A percentile compares a stretch with the other conserved stretches of the same genome.
Evolutionary conservation across 345 rosid genomes (phyloP).

Genomic region (Aegle marmelos): DNA sequence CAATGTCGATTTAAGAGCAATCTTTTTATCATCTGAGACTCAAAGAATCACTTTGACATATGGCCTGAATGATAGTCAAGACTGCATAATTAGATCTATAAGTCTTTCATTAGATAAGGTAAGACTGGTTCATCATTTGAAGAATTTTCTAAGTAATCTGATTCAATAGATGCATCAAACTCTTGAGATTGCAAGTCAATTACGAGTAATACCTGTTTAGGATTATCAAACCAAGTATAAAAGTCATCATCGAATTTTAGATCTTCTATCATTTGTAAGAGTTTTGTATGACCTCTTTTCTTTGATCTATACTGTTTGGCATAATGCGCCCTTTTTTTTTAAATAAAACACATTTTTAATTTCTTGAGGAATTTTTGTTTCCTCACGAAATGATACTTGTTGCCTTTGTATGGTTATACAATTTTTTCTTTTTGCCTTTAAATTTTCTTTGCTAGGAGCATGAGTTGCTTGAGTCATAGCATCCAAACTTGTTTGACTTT

Average conservation of each 20-base stretch:
- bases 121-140: too few relatives aligned
- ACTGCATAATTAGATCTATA: too few relatives aligned
- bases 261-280: neutral
- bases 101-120: too few relatives aligned
- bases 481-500: neutral
- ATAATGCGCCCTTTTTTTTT: neutral
- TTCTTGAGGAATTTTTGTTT: neutral
- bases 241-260: neutral
- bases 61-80: neutral
- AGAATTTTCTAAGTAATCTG: too few relatives aligned
- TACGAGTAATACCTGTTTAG: fast-evolving
- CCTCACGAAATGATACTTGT: fast-evolving
- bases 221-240: neutral
- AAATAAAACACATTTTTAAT: neutral
- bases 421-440: neutral
- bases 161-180: too few relatives aligned
- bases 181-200: too few relatives aligned
- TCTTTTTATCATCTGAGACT: fast-evolving
- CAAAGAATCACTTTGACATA: neutral
- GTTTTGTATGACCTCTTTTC: neutral
- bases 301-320: neutral
- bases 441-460: fast-evolving
- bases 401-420: neutral
- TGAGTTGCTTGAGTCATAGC: fast-evolving
- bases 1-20: neutral